phyloP scores from a whole-genome alignment of 257 asterid genomes.

The Plantago ovata region DNA sequence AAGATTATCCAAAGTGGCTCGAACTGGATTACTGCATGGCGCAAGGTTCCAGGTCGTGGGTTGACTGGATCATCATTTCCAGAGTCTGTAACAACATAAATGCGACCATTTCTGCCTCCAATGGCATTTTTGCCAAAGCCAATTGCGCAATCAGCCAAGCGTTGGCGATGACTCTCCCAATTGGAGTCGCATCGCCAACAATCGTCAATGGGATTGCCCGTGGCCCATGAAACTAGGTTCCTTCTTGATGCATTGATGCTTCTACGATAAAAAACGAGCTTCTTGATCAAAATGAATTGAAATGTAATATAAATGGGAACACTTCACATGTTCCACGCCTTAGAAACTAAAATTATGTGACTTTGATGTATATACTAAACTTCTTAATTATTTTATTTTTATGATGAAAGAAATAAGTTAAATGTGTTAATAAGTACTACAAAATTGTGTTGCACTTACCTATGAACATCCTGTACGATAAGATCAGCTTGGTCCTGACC shows the following conservation, averaged over 20 bases:
- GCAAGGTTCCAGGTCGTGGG: conserved; percentile 70
- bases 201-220: conserved; percentile 80
- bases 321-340: no score
- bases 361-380: no score
- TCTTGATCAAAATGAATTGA: no score
- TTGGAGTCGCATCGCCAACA: conserved; percentile 76
- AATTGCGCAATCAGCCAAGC: conserved; percentile 69
- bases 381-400: no score
- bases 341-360: no score
- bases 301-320: no score
- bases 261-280: conserved; percentile 19
- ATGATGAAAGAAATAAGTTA: neutral
- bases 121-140: conserved; percentile 73
- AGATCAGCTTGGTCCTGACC: conserved; percentile 38
- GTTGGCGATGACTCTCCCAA: conserved; percentile 66
- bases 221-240: conserved; percentile 53
- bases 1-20: conserved; percentile 79
- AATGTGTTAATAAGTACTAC: neutral
- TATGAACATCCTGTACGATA: conserved; percentile 60
- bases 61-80: conserved; percentile 56
- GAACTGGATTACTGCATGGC: conserved; percentile 66
- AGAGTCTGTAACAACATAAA: conserved; percentile 60
- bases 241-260: conserved; percentile 68
- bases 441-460: conserved; percentile 28
- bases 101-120: conserved; percentile 61